These are phyloP conservation scores for Clavariopsis aquatica DNA, from an alignment of 495 filamentous ascomycete genomes.

Conservation along the genomic window DNA sequence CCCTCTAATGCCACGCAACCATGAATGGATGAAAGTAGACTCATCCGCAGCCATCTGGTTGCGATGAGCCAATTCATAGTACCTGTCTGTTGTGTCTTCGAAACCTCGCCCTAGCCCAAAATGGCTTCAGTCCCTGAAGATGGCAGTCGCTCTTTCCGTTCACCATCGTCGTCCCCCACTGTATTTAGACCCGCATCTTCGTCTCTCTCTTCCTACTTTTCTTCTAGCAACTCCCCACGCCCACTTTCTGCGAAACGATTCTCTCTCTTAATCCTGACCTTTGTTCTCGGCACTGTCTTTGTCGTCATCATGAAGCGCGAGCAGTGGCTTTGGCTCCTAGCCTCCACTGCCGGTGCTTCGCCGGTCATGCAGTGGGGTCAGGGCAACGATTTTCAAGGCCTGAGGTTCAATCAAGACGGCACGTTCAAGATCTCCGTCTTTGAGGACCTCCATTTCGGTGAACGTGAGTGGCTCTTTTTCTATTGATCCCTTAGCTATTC, in stretches of 20 bases:
- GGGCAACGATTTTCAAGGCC: slow-evolving; percentile 3
- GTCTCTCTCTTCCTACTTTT: slow-evolving; percentile 1
- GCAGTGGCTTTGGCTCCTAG: slow-evolving; percentile 16
- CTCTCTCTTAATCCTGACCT: slow-evolving; percentile 9
- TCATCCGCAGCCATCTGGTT: neutral
- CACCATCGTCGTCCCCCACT: neutral
- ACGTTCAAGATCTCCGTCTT: slow-evolving; percentile 57
- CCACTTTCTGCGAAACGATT: neutral
- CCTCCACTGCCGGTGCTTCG: slow-evolving; percentile 6
- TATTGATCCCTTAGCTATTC: slow-evolving; percentile 3
- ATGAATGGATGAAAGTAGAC: neutral
- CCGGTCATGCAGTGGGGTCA: slow-evolving; percentile 7
- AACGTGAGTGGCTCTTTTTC: slow-evolving; percentile 49
- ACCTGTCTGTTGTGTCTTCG: neutral
- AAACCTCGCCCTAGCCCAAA: neutral
- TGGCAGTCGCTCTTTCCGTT: slow-evolving; percentile 5
- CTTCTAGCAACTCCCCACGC: neutral
- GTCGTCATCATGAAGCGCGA: slow-evolving; percentile 28
- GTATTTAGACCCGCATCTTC: neutral
- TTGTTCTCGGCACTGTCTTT: slow-evolving; percentile 4
- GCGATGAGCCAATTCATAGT: neutral
- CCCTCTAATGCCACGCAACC: neutral
- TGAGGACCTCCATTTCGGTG: slow-evolving; percentile 69
- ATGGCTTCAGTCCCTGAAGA: neutral
- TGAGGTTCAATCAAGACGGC: slow-evolving; percentile 20